These are phyloP conservation scores for Prunus campanulata DNA, from an alignment of 306 rosid species.

Conservation along the genomic window DNA sequence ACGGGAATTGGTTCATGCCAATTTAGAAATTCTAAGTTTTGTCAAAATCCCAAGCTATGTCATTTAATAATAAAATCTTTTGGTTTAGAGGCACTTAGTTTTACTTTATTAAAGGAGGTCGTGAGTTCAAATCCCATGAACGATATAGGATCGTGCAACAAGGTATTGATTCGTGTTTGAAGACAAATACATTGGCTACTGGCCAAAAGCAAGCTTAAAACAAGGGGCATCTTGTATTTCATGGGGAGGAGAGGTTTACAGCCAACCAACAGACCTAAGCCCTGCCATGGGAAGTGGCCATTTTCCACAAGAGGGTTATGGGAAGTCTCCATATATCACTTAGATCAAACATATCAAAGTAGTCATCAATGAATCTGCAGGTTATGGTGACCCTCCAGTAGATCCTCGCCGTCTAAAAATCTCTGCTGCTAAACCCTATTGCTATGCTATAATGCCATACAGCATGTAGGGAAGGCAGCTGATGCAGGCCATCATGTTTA, in stretches of 20 bases:
- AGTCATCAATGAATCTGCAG: no score
- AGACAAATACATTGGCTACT: slow-evolving; percentile 18
- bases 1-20: no score
- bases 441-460: neutral
- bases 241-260: no score
- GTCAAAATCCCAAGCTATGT: no score
- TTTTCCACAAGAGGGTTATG: slow-evolving; percentile 18
- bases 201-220: slow-evolving; percentile 9
- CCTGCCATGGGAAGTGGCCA: slow-evolving; percentile 29
- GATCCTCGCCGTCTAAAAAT: neutral
- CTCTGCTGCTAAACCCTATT: neutral
- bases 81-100: no score
- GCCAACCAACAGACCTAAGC: neutral
- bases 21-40: no score
- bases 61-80: no score
- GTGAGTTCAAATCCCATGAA: no score
- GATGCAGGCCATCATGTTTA: neutral
- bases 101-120: no score
- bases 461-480: neutral
- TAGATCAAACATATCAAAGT: no score
- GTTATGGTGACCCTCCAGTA: no score
- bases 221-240: no score
- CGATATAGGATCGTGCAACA: neutral
- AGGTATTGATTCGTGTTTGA: slow-evolving; percentile 21
- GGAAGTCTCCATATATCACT: slow-evolving; percentile 1